A percentile compares a stretch with the other conserved stretches of the same genome.
phyloP scores from a whole-genome alignment of 1,284 basidiomycete genomes.

The Sparassis latifolia region DNA sequence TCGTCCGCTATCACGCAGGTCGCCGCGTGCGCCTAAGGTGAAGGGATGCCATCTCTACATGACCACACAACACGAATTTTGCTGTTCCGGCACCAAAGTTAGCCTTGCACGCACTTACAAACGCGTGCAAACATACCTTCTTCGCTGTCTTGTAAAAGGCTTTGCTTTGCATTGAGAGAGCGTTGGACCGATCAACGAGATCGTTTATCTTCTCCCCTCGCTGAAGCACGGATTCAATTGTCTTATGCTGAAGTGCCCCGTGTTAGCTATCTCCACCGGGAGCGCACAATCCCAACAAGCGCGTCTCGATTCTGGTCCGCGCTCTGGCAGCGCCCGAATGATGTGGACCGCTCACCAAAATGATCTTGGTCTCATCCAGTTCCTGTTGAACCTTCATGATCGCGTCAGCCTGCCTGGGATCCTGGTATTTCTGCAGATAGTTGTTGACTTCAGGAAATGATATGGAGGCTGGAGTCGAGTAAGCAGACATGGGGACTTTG shows the following conservation, averaged over 20 bases:
- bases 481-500: slow-evolving; percentile 70
- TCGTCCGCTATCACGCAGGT: too few relatives aligned
- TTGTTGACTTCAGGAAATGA: slow-evolving; percentile 69
- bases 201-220: slow-evolving; percentile 98
- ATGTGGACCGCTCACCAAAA: slow-evolving; percentile 55
- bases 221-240: slow-evolving; percentile 95
- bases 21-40: too few relatives aligned
- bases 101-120: neutral
- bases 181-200: slow-evolving; percentile 91
- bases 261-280: neutral
- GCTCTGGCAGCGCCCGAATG: neutral
- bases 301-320: neutral
- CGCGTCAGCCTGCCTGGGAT: slow-evolving; percentile 95
- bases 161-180: slow-evolving; percentile 88
- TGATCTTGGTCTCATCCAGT: slow-evolving; percentile 98
- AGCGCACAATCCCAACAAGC: neutral
- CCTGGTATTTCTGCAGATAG: slow-evolving; percentile 93
- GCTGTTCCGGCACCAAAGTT: slow-evolving; percentile 30
- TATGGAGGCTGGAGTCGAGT: slow-evolving; percentile 54
- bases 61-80: slow-evolving; percentile 63
- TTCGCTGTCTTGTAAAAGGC: slow-evolving; percentile 83
- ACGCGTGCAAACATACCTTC: slow-evolving; percentile 37
- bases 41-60: slow-evolving; percentile 22
- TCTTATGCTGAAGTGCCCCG: slow-evolving; percentile 76
- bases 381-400: slow-evolving; percentile 99